Evolutionary conservation across 1,284 basidiomycete species (phyloP), one percentile per base, ranked within the genome.

Genomic region (Moniliophthora roreri): DNA sequence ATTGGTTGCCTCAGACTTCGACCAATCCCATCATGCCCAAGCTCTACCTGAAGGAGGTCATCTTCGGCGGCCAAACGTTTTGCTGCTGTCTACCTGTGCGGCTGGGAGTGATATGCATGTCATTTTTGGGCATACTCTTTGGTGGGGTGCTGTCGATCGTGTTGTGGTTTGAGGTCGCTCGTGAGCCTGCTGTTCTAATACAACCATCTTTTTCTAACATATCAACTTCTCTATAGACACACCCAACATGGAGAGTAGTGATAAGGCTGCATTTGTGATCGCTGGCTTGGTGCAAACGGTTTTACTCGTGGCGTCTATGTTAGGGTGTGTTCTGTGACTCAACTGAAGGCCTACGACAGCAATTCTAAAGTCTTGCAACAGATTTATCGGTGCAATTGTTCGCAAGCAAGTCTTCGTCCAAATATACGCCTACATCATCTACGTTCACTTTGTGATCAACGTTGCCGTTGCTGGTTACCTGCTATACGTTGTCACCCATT

Each of bases 41-140:
- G 65, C 74, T 71, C 55, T 74, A 72, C 59, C 59, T 54, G 4
- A 63, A 68, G 53, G 71, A 75, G 24, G 63, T 75, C 35, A 67
- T 79, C 51, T 74, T 74, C 48, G 72, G 75, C 15, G 69, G 74
- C 16, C 70, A 61, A 48, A 77, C 69, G 3, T 85, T 80, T 62
- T 87, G 85, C 62, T 85, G 74, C 59, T 87, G 85, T 62, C 64
- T 87, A 58, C 80, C 83, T 40, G 79, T 84, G n/a, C 76, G 85
- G 53, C 53, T 80, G 3, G 84, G 85, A 32, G 82, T 85, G 34
- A 73, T 82, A 49, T 62, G 78, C 47, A 75, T 82, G 70, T 74
- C 81, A 23, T 55, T 77, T 2, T 63, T 85, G 9, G 77, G 76
- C 1, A 75, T 83, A 46, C 59, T 85, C 20, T 65, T 86, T 26